Evolutionary conservation across 2,329 filamentous ascomycete genomes (phyloP), one percentile per base, ranked within the genome.

Genomic region (Xylaria sp.): DNA sequence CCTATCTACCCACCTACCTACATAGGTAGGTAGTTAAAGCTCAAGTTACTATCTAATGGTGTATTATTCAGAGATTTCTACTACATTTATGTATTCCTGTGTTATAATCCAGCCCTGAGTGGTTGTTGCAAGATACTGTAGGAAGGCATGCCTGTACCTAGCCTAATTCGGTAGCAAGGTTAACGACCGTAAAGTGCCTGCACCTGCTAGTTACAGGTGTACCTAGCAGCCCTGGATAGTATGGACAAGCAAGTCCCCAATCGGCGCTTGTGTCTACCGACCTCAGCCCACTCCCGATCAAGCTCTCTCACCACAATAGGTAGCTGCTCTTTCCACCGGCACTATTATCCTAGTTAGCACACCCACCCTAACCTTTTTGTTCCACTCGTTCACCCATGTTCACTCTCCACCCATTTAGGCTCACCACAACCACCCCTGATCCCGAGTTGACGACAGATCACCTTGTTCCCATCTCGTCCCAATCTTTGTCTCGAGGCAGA

Each of bases 361-460:
- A 7, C 41, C 18, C 13, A 46, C 41, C 41, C 41, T 46, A 46
- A 13, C 50, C 34, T 32, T 15, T 52, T 37, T 58, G n/a, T 50
- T 41, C n/a, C 28, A 54, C 60, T 48, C 50, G 55, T 64, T 63
- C 52, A 64, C 48, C 60, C 59, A 64, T 59, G 52, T 41, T 39
- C 25, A 46, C 59, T 41, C 54, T 63, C 64, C 64, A 67, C 56
- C 51, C 55, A 50, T 62, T 64, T 50, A 59, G 44, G 50, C 34
- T 55, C 55, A 44, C 55, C 55, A 57, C 51, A 51, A 67, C 51
- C 55, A 67, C 69, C 70, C 70, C 67, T 72, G 68, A 65, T 60
- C 66, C 52, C 48, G 59, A 63, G 65, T 68, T 72, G 70, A 72
- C 68, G 65, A 70, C 70, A 72, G 70, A 72, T 68, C 61, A 72